Evolutionary conservation across 371 early-diverging fungal species (phyloP), one percentile per base, ranked within the genome.

Genomic region (Apophysomyces sp.): DNA sequence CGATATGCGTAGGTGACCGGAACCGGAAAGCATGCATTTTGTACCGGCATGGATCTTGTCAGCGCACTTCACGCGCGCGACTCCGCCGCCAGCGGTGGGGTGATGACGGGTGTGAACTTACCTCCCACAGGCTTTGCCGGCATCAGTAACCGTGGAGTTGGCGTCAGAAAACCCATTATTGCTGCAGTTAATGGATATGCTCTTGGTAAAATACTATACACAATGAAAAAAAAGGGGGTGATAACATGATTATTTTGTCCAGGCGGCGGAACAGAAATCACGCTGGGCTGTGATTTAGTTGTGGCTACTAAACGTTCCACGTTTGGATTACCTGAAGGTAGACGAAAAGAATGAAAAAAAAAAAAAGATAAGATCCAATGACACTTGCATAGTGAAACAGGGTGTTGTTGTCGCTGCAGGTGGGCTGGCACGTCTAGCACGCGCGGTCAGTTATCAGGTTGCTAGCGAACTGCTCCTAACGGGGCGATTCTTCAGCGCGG

Each of bases 141-240:
- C 15, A 32, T 82, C 9, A 77, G 76, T 31, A 72, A 77, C 52
- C 71, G 82, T 12, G 68, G 65, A 9, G 52, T 58, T 29, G 21
- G 24, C 9, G 68, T 66, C 4, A 60, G 77, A 4, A 82, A 82
- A 55, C 82, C 82, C n/a, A 63, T 82, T 4, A 79, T 82, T 69
- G 80, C 80, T 58, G 82, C 82, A 18, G 82, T 82, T 21, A 72
- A 82, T 67, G 82, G 82, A 8, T 76, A 68, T 57, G 78, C 80
- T 32, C 56, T 82, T 8, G 73, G 73, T 70, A 61, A 29, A 54
- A 36, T 12, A 24, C n/a, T n/a, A n/a, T n/a, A n/a, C n/a, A n/a
- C 13, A 2, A 13, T 34, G 27, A 44, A 44, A 16, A 44, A 9
- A 41, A 15, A 15, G 3, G 9, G 32, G 11, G 16, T 24, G 7